Conservation (phyloP, 768 basidiomycete species). For the Mrakia hoshinonis region DNA sequence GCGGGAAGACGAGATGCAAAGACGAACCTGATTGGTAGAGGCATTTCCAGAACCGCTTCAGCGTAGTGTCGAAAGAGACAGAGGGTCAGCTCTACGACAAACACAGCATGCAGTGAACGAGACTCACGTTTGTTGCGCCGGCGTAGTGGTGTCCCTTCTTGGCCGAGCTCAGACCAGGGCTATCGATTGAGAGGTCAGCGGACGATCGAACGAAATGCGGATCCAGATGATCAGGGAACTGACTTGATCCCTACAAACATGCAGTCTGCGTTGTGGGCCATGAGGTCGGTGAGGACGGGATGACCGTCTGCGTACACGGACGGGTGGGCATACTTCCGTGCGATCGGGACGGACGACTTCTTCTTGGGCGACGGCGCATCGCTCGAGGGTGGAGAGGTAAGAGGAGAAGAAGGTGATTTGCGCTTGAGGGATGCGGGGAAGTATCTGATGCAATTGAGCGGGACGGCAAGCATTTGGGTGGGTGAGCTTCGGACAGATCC, state of each 20-base stretch:
- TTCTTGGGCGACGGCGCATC: neutral
- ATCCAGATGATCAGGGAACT: no score
- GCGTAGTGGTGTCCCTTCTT: conserved; percentile 69
- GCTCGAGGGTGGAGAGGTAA: neutral
- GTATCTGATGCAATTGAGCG: neutral
- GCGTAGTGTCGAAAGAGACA: conserved; percentile 14
- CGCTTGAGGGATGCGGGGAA: neutral
- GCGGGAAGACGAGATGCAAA: neutral
- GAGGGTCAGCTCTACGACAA: no score
- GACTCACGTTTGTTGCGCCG: conserved; percentile 53
- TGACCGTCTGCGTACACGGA: neutral
- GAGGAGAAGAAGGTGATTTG: neutral
- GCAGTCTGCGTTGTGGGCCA: conserved; percentile 45
- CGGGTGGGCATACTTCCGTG: conserved; percentile 4
- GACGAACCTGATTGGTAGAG: conserved; percentile 53
- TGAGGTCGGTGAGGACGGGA: neutral
- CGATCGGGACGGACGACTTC: neutral
- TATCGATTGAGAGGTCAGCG: conserved; percentile 36
- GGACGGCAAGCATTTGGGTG: neutral
- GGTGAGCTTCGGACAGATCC: neutral
- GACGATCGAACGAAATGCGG: no score
- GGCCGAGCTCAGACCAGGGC: conserved; percentile 62
- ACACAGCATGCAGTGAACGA: conserved; percentile 56
- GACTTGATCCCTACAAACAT: conserved; percentile 82
- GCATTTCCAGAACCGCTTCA: conserved; percentile 39